Evolutionary conservation across 192 early-diverging fungal species (phyloP), one percentile per base, ranked within the genome.

Genomic region (Podila epicladia): DNA sequence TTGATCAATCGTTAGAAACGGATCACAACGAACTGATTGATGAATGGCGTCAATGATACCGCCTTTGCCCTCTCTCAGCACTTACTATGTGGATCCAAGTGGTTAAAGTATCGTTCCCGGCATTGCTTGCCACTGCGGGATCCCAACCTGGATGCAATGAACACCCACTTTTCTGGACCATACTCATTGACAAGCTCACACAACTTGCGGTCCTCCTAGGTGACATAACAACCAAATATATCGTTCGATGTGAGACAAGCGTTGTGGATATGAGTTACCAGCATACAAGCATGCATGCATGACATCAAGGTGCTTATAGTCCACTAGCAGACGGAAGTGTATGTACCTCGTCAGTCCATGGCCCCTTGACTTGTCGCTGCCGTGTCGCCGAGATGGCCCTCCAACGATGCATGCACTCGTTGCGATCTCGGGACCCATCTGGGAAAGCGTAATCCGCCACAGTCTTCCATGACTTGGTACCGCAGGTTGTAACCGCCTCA

Each of bases 81-180:
- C 68, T 31, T 70, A 70, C 68, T 70, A 28, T 70, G 59, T 4
- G 68, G 68, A 5, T 70, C 68, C 17, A 70, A 37, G n/a, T 70
- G 68, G n/a, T 70, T 70, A 29, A 60, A 58, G 57, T 58, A 70
- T 22, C 68, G 58, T 12, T 70, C 68, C 19, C 68, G 45, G 31
- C 68, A 70, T 48, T 70, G 68, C 29, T 70, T 70, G 58, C 68
- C 68, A 1, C 57, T 70, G 68, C 68, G 68, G 29, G 68, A 70
- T n/a, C 68, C 68, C 19, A 70, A 35, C 59, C 41, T 70, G 24
- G 68, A 70, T 28, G 68, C 68, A 50, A 70, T 70, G 20, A 70
- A 70, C 5, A 70, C 68, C 68, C 68, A 70, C 45, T 70, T 70
- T 15, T 70, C 68, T 20, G 68, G 68, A 5, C 68, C 68, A 37